Evolutionary conservation across 305 asterid species (phyloP), one percentile per base, ranked within the genome.

Genomic region (Stenogyne calaminthoides): DNA sequence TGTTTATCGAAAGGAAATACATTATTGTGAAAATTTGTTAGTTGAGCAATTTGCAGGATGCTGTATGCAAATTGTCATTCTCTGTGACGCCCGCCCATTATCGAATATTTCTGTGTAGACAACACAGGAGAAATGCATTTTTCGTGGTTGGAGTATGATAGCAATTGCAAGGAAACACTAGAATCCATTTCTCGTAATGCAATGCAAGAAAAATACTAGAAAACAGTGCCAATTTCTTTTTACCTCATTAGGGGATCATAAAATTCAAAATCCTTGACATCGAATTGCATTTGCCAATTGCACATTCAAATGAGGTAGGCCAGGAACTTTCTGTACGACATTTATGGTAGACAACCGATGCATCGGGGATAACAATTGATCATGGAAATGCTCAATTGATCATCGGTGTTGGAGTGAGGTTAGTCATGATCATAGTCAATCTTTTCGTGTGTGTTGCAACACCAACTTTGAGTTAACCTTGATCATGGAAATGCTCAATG

Each of bases 331-430:
- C 58, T 56, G 61, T n/a, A 36, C 63, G n/a, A 12, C 34, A 56
- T n/a, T 44, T 32, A 19, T n/a, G 77, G 29, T 29, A 52, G 39
- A 16, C 72, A 46, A 12, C 58, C 19, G 60, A 47, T 36, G 49
- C 65, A 66, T 12, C 18, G 59, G 20, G 61, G 69, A 56, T 54
- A 27, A 34, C 61, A 29, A 46, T 58, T n/a, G n/a, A n/a, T n/a
- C n/a, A n/a, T n/a, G n/a, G n/a, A n/a, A n/a, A n/a, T n/a, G n/a
- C n/a, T n/a, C n/a, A n/a, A n/a, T n/a, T n/a, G n/a, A n/a, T n/a
- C n/a, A n/a, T n/a, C n/a, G n/a, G n/a, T 56, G 59, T 55, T n/a
- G 44, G 20, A 32, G 71, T 63, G 29, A 73, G 55, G 34, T 40
- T 65, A n/a, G 3, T 64, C 34, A 34, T 3, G 16, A 29, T 71